Percentiles rank a stretch among this genome's conserved stretches.
Conservation (phyloP, 2,329 filamentous ascomycete species). For the Ophiosphaerella narmari region DNA sequence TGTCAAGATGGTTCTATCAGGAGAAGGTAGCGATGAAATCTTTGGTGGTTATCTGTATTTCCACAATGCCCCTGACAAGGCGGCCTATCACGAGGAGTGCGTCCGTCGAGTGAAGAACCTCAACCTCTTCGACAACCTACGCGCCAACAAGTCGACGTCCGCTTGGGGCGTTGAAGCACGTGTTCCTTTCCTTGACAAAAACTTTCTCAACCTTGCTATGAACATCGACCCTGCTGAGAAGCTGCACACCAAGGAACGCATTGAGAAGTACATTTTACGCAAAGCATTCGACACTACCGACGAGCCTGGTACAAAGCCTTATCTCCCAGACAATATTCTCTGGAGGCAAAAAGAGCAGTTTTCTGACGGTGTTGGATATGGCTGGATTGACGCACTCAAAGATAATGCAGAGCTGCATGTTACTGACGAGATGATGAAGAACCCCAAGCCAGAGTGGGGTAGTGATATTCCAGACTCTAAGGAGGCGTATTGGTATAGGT, state of each 20-base stretch:
- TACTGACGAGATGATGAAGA: conserved; percentile 98
- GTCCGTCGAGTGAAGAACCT: conserved; percentile 95
- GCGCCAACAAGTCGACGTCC: conserved; percentile 98
- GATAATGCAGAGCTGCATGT: conserved; percentile 88
- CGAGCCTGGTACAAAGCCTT: conserved; percentile 78
- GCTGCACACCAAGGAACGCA: conserved; percentile 77
- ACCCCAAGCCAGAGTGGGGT: conserved; percentile 96
- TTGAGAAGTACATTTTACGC: conserved; percentile 97
- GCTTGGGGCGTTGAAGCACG: conserved; percentile 98
- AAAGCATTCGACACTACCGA: conserved; percentile 96
- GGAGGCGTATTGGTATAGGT: conserved; percentile 97
- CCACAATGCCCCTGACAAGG: conserved; percentile 87
- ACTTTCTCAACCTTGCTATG: conserved; percentile 93
- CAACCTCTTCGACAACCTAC: conserved; percentile 92
- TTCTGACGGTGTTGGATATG: conserved; percentile 96
- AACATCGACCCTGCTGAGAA: conserved; percentile 93
- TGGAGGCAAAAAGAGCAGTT: conserved; percentile 99
- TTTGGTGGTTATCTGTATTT: conserved; percentile 99
- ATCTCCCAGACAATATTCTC: conserved; percentile 94
- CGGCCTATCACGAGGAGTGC: conserved; percentile 94
- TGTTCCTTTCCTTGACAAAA: conserved; percentile 96
- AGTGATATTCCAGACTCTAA: conserved; percentile 91
- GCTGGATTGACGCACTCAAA: conserved; percentile 98
- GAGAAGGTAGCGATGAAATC: conserved; percentile 96
- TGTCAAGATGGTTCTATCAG: conserved; percentile 98